Conservation (phyloP, 352 stramenopile species). For the Globisporangium megalacanthum region DNA sequence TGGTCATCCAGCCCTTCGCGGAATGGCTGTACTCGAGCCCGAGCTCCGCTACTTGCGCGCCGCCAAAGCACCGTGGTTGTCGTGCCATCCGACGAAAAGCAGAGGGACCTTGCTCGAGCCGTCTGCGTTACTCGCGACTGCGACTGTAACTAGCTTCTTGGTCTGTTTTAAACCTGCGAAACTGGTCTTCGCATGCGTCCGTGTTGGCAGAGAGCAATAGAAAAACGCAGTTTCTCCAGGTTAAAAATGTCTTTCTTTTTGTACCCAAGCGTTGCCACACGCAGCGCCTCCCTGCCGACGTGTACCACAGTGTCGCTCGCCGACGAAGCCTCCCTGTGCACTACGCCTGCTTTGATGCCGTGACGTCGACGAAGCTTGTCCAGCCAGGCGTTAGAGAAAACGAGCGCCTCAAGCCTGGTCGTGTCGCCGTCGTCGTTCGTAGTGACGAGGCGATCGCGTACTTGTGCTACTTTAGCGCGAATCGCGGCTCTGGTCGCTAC, state of each 20-base stretch:
- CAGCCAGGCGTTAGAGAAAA: conserved; percentile 7
- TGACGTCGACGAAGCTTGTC: neutral
- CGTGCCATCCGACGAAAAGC: no score
- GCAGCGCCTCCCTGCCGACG: neutral
- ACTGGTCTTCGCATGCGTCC: neutral
- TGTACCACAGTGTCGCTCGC: neutral
- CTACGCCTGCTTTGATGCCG: no score
- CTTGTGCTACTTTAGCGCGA: neutral
- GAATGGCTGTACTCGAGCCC: no score
- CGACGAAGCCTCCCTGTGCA: conserved; percentile 1
- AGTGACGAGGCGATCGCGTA: neutral
- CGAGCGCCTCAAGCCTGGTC: neutral
- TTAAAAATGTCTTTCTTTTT: conserved; percentile 7
- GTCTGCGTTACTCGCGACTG: neutral
- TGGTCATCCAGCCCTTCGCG: no score
- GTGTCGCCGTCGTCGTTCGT: neutral
- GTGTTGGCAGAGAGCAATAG: neutral
- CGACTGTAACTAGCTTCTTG: neutral
- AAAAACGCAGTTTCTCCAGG: conserved; percentile 8
- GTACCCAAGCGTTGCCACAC: conserved; percentile 1
- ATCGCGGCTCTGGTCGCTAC: neutral
- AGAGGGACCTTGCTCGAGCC: no score
- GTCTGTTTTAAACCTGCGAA: neutral
- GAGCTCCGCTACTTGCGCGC: no score
- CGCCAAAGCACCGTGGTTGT: no score